phyloP scores from a whole-genome alignment of 306 rosid species.

The Glycyrrhiza uralensis region DNA sequence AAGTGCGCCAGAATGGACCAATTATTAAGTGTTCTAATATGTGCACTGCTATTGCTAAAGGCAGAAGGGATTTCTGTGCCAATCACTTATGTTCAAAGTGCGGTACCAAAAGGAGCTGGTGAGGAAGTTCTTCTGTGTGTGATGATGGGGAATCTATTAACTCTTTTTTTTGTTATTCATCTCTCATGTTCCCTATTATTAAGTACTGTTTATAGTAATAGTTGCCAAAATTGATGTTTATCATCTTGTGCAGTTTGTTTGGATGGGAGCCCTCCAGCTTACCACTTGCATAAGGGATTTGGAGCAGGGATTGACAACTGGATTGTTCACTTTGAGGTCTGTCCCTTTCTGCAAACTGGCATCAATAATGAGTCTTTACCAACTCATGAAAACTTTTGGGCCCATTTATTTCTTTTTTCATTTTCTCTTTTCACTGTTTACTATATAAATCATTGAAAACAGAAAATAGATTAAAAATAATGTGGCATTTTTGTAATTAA shows the following conservation, averaged over 20 bases:
- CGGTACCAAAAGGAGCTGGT: slow-evolving; percentile 93
- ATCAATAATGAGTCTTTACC: background rate
- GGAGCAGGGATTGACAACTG: slow-evolving; percentile 85
- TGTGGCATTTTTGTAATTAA: too few species aligned
- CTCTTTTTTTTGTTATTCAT: background rate
- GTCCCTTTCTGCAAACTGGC: slow-evolving; percentile 23
- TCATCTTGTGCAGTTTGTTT: slow-evolving; percentile 63
- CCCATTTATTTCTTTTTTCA: too few species aligned
- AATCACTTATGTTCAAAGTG: slow-evolving; percentile 64
- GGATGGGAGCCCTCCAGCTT: slow-evolving; percentile 98
- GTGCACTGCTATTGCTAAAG: slow-evolving; percentile 40
- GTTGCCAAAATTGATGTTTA: slow-evolving; percentile 19
- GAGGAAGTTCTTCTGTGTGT: slow-evolving; percentile 30
- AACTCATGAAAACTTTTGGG: background rate
- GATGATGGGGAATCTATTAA: background rate
- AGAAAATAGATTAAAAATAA: too few species aligned
- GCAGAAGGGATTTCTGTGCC: slow-evolving; percentile 58
- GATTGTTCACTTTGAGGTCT: slow-evolving; percentile 85
- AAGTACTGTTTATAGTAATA: background rate
- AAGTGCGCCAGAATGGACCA: slow-evolving; percentile 28
- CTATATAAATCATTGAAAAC: too few species aligned
- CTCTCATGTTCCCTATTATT: background rate
- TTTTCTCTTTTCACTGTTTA: too few species aligned
- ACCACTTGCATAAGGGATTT: slow-evolving; percentile 65
- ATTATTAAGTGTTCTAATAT: slow-evolving; percentile 45